Conservation (phyloP, 805 yeast species). For the Candida qinlingensis region DNA sequence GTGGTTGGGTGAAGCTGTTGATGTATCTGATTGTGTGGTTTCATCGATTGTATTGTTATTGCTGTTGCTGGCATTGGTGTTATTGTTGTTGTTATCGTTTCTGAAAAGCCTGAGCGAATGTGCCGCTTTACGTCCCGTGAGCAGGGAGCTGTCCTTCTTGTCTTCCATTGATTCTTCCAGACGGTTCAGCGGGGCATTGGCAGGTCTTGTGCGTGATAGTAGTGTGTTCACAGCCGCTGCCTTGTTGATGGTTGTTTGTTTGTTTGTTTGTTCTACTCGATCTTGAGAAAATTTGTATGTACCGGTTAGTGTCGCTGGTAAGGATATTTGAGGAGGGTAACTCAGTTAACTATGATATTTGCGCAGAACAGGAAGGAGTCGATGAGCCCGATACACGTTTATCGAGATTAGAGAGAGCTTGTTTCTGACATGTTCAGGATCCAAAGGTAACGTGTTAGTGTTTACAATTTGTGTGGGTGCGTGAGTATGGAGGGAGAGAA, state of each 20-base stretch:
- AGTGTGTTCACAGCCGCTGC: no score
- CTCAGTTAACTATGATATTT: constrained; percentile 1
- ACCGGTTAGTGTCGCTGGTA: no score
- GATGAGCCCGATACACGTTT: neutral
- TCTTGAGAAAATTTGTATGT: no score
- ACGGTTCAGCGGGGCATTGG: neutral
- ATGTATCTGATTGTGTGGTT: constrained; percentile 1
- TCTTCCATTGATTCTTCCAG: neutral
- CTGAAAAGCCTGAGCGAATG: constrained; percentile 50
- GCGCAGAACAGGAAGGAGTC: neutral
- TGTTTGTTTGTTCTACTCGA: no score
- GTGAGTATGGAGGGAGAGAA: no score
- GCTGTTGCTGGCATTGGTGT: neutral
- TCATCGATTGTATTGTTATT: neutral
- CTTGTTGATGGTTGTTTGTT: no score
- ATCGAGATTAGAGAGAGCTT: neutral
- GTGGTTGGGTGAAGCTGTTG: neutral
- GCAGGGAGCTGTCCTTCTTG: constrained; percentile 12
- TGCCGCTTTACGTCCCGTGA: constrained; percentile 54
- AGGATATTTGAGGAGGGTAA: neutral
- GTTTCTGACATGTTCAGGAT: no score
- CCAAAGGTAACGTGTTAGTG: no score
- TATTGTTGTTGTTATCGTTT: constrained; percentile 23
- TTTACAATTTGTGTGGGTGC: no score
- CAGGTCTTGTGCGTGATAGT: no score